phyloP scores from a whole-genome alignment of 2,329 filamentous ascomycete species.

The Aspergillus sp. region DNA sequence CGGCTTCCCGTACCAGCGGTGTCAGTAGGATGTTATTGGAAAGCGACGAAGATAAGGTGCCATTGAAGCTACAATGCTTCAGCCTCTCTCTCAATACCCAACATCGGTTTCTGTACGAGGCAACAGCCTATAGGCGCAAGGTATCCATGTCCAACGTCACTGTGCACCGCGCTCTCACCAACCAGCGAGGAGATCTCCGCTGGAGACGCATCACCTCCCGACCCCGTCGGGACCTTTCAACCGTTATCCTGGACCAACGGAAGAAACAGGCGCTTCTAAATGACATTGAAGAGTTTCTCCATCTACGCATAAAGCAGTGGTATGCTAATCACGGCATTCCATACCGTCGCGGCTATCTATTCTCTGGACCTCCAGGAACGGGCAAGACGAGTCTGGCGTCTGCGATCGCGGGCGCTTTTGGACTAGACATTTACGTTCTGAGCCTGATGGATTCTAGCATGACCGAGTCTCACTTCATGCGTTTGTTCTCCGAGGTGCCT shows the following conservation, averaged over 20 bases:
- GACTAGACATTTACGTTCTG: conserved; percentile 66
- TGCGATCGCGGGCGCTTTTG: conserved; percentile 65
- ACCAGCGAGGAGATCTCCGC: conserved; percentile 34
- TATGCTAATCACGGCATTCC: conserved; percentile 76
- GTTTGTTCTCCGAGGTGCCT: conserved; percentile 62
- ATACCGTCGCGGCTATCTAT: conserved; percentile 72
- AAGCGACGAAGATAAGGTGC: neutral
- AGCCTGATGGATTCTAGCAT: conserved; percentile 60
- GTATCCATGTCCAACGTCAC: no score
- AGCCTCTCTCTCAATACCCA: no score
- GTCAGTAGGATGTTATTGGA: no score
- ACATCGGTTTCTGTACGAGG: no score
- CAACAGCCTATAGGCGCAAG: no score
- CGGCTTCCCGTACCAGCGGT: no score
- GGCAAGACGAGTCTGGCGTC: conserved; percentile 72
- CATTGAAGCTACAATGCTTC: neutral
- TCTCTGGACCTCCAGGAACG: conserved; percentile 72
- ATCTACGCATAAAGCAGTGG: conserved; percentile 65
- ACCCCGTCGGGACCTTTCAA: conserved; percentile 71
- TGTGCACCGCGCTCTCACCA: conserved; percentile 43
- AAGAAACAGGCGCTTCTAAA: conserved; percentile 66
- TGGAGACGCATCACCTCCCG: conserved; percentile 62
- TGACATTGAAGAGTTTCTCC: conserved; percentile 77
- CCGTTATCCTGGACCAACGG: conserved; percentile 68
- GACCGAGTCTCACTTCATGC: conserved; percentile 61